phyloP scores from a whole-genome alignment of 345 rosid genomes.

The Arabidopsis thaliana region DNA sequence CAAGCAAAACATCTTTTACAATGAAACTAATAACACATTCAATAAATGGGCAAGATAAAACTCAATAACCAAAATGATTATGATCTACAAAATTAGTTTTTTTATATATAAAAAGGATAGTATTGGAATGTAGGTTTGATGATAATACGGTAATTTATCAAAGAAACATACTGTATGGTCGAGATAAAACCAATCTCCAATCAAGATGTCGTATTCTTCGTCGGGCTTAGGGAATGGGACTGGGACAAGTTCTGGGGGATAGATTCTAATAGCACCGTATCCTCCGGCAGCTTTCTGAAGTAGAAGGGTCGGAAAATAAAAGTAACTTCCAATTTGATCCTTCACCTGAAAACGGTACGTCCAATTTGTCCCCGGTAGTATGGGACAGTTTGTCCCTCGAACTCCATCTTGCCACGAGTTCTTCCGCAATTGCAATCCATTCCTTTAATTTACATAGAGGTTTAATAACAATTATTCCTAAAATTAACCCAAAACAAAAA shows the following conservation, averaged over 20 bases:
- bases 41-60: neutral
- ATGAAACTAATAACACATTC: neutral
- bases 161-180: constrained; percentile 50
- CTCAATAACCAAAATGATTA: too few species aligned
- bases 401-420: constrained; percentile 93
- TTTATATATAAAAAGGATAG: neutral
- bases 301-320: constrained; percentile 69
- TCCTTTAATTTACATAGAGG: constrained; percentile 45
- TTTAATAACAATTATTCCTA: neutral
- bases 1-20: neutral
- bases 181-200: constrained; percentile 71
- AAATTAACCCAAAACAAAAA: neutral
- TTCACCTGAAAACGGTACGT: constrained; percentile 69
- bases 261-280: constrained; percentile 62
- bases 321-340: constrained; percentile 81
- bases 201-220: constrained; percentile 69
- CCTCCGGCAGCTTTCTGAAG: constrained; percentile 82
- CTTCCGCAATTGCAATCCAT: constrained; percentile 67
- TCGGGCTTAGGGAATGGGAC: constrained; percentile 67
- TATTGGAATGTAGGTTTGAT: neutral
- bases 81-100: too few species aligned
- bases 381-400: constrained; percentile 76
- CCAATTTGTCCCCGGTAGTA: constrained; percentile 69
- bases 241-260: constrained; percentile 54
- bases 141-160: neutral